Evolutionary conservation across 331 rosid genomes (phyloP), one percentile per base, ranked within the genome.

Genomic region (Prunus yedoensis): DNA sequence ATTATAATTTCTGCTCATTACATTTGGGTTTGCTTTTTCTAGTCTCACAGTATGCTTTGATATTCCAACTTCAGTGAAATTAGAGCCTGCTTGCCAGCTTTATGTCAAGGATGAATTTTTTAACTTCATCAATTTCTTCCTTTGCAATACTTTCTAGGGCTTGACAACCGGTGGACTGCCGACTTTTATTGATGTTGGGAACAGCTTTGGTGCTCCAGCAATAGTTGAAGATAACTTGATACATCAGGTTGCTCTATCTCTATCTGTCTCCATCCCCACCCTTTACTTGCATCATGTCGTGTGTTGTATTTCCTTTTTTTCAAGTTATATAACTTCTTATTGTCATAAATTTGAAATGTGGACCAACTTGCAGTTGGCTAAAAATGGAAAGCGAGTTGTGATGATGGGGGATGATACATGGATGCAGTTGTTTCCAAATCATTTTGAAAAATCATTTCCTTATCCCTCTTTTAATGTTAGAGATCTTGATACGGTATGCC

Each of bases 351-450:
- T 52, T 74, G 28, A 68, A 79, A 45, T 62, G 47, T 67, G 54
- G 66, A 20, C 68, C 64, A 13, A 18, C 65, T 74, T 78, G 74
- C 93, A 94, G 99, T 83, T 94, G 80, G 93, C 87, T 84, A 89
- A 89, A 78, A 94, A 85, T 70, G 97, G 97, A 84, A 92, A 92
- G 84, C 90, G 89, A 75, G 94, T 90, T 72, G 93, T 90, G 67
- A 90, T 94, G 99, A 90, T 94, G 99, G 99, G 99, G 72, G 97
- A 94, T 70, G 99, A 94, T 80, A 94, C 99, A 20, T 94, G 99
- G 99, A 85, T 85, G 11, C 99, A 94, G 62, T 79, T 94, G 90
- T 92, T 92, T 88, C 99, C 99, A 59, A 77, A 71, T 78, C 99
- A 92, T 90, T 94, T 94, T 76, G 81, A 71, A 73, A 88, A 84